Evolutionary conservation across 1,284 basidiomycete genomes (phyloP), one percentile per base, ranked within the genome.

Genomic region (Melampsora abietis-canadensis): DNA sequence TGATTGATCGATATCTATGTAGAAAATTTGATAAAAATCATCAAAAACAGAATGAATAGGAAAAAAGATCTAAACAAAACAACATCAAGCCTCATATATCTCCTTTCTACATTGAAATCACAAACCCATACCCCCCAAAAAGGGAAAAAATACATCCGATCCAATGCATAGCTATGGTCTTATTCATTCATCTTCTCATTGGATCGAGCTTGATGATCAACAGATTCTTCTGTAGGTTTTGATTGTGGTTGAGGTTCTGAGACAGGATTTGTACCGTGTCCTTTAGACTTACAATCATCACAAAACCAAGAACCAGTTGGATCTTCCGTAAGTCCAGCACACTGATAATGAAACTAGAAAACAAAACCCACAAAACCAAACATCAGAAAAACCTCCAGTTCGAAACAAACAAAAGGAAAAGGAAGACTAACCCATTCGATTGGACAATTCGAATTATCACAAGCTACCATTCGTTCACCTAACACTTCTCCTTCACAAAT

Each of bases 381-480:
- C 2, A 62, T 14, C 40, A 44, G 40, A 15, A 44, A 44, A 1
- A 1, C 27, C 27, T 27, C 27, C 27, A 27, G 27, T 27, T 27
- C 2, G 1, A 1, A 2, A 34, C 3, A 37, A 37, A 2, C 10
- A 15, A 54, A 15, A 54, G 19, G 17, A 15, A 62, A 31, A 12
- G 27, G 46, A 7, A n/a, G 1, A 72, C 62, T 34, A 10, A 73
- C 69, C 69, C 69, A 73, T 73, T 73, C 69, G 24, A 73, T 65
- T 17, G 69, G 69, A 66, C 69, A 73, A 8, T 57, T 34, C n/a
- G 62, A 30, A 27, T 73, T 73, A 47, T 73, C 69, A 59, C 69
- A 73, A 19, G 51, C 69, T 2, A 73, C 69, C 69, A 73, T 73
- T 54, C 62, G 24, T 15, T 73, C 69, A 27, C 69, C 69, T 44